Conservation (phyloP, 192 early-diverging fungal genomes). For the Funneliformis geosporum region DNA sequence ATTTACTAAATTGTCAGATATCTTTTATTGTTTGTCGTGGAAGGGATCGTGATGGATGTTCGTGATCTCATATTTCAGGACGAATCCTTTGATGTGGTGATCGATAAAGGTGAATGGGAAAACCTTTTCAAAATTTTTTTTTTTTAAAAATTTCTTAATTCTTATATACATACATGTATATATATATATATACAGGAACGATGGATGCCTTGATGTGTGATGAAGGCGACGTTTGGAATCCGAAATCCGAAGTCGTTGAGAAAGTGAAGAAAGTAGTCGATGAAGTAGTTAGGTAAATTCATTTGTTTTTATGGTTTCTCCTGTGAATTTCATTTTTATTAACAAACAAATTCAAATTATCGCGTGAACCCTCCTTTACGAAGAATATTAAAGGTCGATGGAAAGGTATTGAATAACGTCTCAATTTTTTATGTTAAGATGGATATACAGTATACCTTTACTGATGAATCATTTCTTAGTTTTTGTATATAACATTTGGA, state of each 20-base stretch:
- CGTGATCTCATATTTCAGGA: conserved; percentile 62
- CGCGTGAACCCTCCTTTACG: neutral
- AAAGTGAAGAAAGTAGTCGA: conserved; percentile 70
- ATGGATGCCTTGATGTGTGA: conserved; percentile 90
- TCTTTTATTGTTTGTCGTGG: too few relatives aligned
- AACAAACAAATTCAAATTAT: neutral
- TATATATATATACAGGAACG: conserved; percentile 46
- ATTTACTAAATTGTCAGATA: neutral
- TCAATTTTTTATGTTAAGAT: neutral
- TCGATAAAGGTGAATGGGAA: conserved; percentile 75
- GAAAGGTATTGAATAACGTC: conserved; percentile 37
- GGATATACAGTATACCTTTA: neutral
- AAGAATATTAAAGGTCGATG: conserved; percentile 70
- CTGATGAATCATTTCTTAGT: conserved; percentile 34
- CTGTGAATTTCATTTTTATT: neutral
- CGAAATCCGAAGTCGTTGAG: conserved; percentile 65
- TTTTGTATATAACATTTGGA: conserved; percentile 89
- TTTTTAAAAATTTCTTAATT: neutral
- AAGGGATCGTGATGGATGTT: conserved; percentile 79
- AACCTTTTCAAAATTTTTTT: neutral
- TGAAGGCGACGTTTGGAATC: conserved; percentile 87
- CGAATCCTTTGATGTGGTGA: conserved; percentile 67
- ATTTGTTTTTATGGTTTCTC: neutral
- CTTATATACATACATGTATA: neutral
- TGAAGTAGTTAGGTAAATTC: conserved; percentile 58